A percentile compares a stretch with the other conserved stretches of the same genome.
Conservation (phyloP, 495 filamentous ascomycete species). For the Amniculicola lignicola region DNA sequence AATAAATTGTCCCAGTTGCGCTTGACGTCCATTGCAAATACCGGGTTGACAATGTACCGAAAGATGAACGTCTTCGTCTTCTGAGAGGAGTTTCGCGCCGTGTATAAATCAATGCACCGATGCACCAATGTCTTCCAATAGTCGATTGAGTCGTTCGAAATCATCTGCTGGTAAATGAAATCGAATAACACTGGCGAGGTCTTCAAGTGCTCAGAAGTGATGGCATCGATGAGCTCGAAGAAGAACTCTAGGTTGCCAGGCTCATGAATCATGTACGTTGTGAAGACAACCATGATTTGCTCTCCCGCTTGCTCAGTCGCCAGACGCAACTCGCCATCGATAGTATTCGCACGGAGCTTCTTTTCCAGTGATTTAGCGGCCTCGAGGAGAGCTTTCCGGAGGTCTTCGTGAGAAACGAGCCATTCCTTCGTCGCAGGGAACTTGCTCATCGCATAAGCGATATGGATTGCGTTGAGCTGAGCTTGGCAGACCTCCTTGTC, state of each 20-base stretch:
- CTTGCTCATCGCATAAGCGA: constrained; percentile 70
- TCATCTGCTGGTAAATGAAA: constrained; percentile 82
- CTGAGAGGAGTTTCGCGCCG: constrained; percentile 70
- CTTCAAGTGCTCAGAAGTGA: constrained; percentile 80
- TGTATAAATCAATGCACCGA: constrained; percentile 84
- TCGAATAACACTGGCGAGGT: constrained; percentile 67
- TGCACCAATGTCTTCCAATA: constrained; percentile 82
- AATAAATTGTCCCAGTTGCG: constrained; percentile 55
- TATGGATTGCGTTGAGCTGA: constrained; percentile 82
- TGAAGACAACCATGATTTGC: constrained; percentile 82
- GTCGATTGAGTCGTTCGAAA: constrained; percentile 79
- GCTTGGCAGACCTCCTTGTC: constrained; percentile 65
- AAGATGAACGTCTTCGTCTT: constrained; percentile 91
- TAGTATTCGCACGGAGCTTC: constrained; percentile 62
- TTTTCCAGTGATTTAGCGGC: constrained; percentile 71
- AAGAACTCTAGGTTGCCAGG: constrained; percentile 80
- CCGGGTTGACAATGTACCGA: constrained; percentile 89
- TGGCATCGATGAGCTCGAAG: constrained; percentile 80
- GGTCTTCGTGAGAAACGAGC: constrained; percentile 71
- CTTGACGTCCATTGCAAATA: constrained; percentile 95
- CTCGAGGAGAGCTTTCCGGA: constrained; percentile 65
- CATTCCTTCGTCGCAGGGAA: constrained; percentile 59
- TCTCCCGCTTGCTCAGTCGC: constrained; percentile 84
- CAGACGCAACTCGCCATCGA: constrained; percentile 72
- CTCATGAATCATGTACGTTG: constrained; percentile 68